Percentiles rank a stretch among this genome's conserved stretches.
These are phyloP conservation scores for Lecanicillium sp. DNA, from an alignment of 2,329 filamentous ascomycete genomes.

Conservation along the genomic window DNA sequence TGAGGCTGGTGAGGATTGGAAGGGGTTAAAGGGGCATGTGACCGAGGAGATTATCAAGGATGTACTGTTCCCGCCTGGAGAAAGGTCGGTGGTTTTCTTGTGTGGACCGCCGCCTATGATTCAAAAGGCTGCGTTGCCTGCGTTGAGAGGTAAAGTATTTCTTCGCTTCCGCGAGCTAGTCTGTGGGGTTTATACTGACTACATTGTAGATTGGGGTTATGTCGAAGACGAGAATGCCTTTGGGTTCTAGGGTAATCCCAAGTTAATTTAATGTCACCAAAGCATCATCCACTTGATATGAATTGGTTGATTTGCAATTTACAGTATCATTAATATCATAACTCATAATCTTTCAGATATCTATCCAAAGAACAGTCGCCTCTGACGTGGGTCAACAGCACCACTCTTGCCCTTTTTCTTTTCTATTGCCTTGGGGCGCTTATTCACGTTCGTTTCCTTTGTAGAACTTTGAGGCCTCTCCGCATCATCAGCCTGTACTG, in stretches of 20 bases:
- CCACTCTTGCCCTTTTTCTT: constrained; percentile 31
- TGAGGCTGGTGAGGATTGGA: constrained; percentile 33
- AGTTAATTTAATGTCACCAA: too few species aligned
- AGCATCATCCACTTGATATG: too few species aligned
- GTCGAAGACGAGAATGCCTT: constrained; percentile 7
- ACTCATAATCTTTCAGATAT: constrained; percentile 6
- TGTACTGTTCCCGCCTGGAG: constrained; percentile 30
- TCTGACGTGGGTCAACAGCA: constrained; percentile 36
- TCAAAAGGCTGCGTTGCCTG: constrained; percentile 40
- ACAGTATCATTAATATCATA: constrained; percentile 5
- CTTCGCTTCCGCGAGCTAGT: too few species aligned
- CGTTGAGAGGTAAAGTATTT: constrained; percentile 31
- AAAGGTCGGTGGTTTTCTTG: constrained; percentile 33
- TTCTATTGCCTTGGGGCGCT: constrained; percentile 12
- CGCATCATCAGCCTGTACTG: constrained; percentile 49
- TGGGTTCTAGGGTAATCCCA: constrained; percentile 1
- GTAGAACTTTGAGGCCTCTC: neutral
- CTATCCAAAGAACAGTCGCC: constrained; percentile 44
- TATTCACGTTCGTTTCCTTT: constrained; percentile 2
- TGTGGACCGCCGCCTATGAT: constrained; percentile 44
- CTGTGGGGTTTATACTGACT: too few species aligned
- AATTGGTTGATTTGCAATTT: too few species aligned
- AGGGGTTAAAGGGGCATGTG: constrained; percentile 35
- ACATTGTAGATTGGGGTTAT: constrained; percentile 1
- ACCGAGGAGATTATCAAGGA: constrained; percentile 30